Percentiles rank a stretch among this genome's conserved stretches.
These are phyloP conservation scores for Trypanosoma mega DNA, from an alignment of 208 protist species.

Conservation along the genomic window DNA sequence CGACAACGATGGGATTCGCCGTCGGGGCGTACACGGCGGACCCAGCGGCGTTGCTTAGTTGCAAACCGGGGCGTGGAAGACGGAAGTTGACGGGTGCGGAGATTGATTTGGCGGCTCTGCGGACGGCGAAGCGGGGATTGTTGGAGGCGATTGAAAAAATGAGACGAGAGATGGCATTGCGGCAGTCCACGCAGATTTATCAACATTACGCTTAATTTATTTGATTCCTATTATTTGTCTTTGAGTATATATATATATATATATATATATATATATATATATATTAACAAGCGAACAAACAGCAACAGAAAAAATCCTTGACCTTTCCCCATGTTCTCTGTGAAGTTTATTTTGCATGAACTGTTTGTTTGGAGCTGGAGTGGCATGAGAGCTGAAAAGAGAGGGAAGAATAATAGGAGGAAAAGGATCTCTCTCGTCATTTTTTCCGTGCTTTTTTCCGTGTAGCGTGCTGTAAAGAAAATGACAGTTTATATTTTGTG, in stretches of 20 bases:
- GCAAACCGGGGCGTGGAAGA: constrained; percentile 33
- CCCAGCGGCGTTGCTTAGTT: constrained; percentile 2
- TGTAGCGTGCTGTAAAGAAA: no score
- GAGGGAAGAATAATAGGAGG: no score
- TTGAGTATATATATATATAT: constrained; percentile 1
- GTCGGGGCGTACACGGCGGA: constrained; percentile 2
- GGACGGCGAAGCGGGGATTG: constrained; percentile 38
- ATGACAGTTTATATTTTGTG: no score
- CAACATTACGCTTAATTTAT: constrained; percentile 28
- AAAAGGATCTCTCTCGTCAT: no score
- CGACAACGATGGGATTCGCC: neutral
- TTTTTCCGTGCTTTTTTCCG: no score
- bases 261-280: neutral
- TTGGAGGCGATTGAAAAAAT: constrained; percentile 52
- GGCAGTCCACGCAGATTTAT: constrained; percentile 46
- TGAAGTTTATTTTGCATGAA: no score
- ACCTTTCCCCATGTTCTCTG: no score
- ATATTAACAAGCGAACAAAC: no score
- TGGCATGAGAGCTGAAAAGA: no score
- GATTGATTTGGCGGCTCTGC: constrained; percentile 50
- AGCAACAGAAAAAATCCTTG: no score
- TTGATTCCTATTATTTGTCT: neutral
- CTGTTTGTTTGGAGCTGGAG: no score
- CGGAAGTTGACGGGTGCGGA: constrained; percentile 38
- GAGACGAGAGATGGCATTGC: constrained; percentile 42